These are phyloP conservation scores for Ascochyta fabae DNA, from an alignment of 2,329 filamentous ascomycete genomes.

Conservation along the genomic window DNA sequence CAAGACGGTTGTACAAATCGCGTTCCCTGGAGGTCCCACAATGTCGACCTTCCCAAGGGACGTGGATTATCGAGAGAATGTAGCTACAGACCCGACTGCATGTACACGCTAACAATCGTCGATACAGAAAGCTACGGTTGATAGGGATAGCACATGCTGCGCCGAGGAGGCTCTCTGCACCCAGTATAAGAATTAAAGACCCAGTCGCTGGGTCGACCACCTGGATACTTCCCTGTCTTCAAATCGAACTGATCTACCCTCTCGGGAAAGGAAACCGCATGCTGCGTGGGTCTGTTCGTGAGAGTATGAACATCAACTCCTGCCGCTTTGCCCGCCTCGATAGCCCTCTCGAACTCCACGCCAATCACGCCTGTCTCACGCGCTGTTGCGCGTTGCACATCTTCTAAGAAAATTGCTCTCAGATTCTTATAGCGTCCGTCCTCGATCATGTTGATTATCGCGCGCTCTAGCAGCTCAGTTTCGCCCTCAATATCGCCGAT, in stretches of 20 bases:
- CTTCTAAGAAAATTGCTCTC: background rate
- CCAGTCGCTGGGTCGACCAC: background rate
- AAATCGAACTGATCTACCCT: conserved; percentile 2
- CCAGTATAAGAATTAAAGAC: conserved; percentile 3
- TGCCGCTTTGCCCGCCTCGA: background rate
- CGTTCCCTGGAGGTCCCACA: no score
- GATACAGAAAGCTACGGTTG: no score
- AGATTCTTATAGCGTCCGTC: background rate
- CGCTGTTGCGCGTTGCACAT: background rate
- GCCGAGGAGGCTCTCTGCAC: background rate
- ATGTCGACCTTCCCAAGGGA: no score
- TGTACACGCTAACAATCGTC: no score
- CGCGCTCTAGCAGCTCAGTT: background rate
- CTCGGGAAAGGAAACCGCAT: background rate
- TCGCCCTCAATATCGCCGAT: background rate
- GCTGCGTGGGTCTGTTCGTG: background rate
- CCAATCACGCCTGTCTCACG: background rate
- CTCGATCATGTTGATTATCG: background rate
- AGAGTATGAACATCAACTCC: background rate
- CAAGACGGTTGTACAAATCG: no score
- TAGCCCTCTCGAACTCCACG: background rate
- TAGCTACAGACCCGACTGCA: no score
- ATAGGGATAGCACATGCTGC: no score
- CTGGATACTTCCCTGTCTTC: conserved; percentile 1
- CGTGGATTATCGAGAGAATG: no score